Conservation (phyloP, 2,329 filamentous ascomycete genomes). For the Calonectria henricotiae region DNA sequence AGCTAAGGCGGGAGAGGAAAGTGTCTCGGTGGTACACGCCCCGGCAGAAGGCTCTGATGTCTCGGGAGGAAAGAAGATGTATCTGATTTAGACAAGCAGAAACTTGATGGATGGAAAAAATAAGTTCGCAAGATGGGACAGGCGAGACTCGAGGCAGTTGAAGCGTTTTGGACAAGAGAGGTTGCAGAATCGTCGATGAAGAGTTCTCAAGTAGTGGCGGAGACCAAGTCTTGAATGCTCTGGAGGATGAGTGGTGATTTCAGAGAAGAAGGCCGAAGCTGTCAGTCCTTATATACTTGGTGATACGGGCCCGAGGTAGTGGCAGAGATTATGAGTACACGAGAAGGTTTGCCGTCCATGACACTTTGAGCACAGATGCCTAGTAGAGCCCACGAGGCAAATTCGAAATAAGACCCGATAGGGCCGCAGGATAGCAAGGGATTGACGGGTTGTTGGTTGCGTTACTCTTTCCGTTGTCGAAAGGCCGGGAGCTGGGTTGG, state of each 20-base stretch:
- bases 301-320: conserved; percentile 50
- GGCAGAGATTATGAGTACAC: conserved; percentile 46
- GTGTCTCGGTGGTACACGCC: conserved; percentile 44
- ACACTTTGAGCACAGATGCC: conserved; percentile 50
- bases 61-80: conserved; percentile 42
- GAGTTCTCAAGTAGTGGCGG: conserved; percentile 16
- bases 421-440: conserved; percentile 44
- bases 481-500: conserved; percentile 48
- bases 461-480: conserved; percentile 44
- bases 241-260: conserved; percentile 44
- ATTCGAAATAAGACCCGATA: conserved; percentile 53
- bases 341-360: conserved; percentile 53
- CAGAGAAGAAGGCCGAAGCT: conserved; percentile 40
- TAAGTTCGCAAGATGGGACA: conserved; percentile 14
- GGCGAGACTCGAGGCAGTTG: conserved; percentile 18
- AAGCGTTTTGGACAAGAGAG: conserved; percentile 17
- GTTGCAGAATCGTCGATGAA: conserved; percentile 19
- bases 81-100: conserved; percentile 35
- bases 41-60: conserved; percentile 47
- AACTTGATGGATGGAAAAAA: conserved; percentile 12
- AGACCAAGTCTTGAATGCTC: conserved; percentile 35
- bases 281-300: conserved; percentile 53
- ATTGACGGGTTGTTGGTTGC: conserved; percentile 49
- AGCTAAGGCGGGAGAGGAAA: background rate
- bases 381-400: conserved; percentile 50